Evolutionary conservation across 352 stramenopile species (phyloP), one percentile per base, ranked within the genome.

Genomic region (Globisporangium middletonii): DNA sequence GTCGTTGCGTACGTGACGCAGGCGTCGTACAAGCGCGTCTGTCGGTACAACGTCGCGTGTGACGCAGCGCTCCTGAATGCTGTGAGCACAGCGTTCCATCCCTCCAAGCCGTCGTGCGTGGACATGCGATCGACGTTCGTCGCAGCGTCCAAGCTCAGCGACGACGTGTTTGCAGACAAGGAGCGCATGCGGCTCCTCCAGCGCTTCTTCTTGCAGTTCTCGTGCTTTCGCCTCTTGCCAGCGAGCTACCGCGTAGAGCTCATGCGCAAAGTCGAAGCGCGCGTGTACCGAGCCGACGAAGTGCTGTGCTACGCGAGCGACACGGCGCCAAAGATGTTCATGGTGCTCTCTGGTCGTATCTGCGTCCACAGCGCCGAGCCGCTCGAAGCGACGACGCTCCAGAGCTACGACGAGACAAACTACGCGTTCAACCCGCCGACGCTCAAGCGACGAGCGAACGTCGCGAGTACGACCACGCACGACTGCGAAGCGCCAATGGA

Each of bases 161-260:
- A 62, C 26, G n/a, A 46, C 9, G 15, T 37, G 13, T 19, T 49
- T 7, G 6, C 9, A 7, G 27, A 55, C 62, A 42, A 48, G 26
- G 37, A 26, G 6, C 28, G 37, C 3, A 2, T 42, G 15, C 28
- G 50, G 13, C 28, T 23, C 15, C 41, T 62, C 11, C 56, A 56
- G 45, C 64, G 64, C 16, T 84, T 84, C 53, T 62, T 84, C 2
- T 46, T 49, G 7, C 53, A 72, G n/a, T 77, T 68, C 45, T 53
- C 68, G 28, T 82, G 72, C 35, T 76, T 84, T 35, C 69, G 72
- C 7, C 42, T 66, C 1, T 27, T 84, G 18, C 72, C 72, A 9
- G 44, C 50, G 4, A 57, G 65, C 30, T 67, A 66, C 49, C 64
- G 67, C 11, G 38, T 61, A 8, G 69, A 68, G 8, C 37, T 82